A percentile compares a stretch with the other conserved stretches of the same genome.
Conservation (phyloP, 2,329 filamentous ascomycete species). For the Dendrostoma leiphaemia region DNA sequence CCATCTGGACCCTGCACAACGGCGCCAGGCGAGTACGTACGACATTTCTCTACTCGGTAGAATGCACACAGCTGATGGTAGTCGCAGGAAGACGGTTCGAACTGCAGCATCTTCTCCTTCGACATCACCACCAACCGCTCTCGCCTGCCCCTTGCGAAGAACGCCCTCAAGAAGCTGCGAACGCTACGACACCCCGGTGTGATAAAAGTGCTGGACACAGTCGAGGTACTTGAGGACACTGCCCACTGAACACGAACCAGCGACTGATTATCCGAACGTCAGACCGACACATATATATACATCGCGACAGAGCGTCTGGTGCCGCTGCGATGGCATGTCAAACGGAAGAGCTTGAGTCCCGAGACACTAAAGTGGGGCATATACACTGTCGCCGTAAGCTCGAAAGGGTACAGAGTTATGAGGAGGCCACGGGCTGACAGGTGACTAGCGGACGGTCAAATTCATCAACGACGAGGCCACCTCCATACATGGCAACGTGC, state of each 20-base stretch:
- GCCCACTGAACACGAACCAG: slow-evolving; percentile 18
- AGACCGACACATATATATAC: slow-evolving; percentile 95
- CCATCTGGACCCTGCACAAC: slow-evolving; percentile 95
- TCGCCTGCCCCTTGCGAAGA: slow-evolving; percentile 81
- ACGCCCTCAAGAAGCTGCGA: slow-evolving; percentile 89
- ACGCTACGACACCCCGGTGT: slow-evolving; percentile 93
- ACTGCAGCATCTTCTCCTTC: slow-evolving; percentile 97
- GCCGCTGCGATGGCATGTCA: slow-evolving; percentile 86
- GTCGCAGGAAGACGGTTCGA: slow-evolving; percentile 80
- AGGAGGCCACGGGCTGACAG: not conserved
- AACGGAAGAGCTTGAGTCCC: slow-evolving; percentile 79
- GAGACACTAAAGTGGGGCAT: slow-evolving; percentile 98
- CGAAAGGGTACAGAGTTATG: not conserved
- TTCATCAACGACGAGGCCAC: slow-evolving; percentile 94
- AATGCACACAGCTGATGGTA: slow-evolving; percentile 2
- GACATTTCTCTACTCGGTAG: not conserved
- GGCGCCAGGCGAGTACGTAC: slow-evolving; percentile 77
- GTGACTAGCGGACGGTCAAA: slow-evolving; percentile 74
- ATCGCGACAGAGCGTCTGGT: slow-evolving; percentile 90
- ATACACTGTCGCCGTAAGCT: slow-evolving; percentile 71
- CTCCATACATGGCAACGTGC: slow-evolving; percentile 85
- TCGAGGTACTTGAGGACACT: slow-evolving; percentile 63
- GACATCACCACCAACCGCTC: slow-evolving; percentile 80
- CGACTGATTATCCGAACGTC: slow-evolving; percentile 9
- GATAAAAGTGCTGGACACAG: slow-evolving; percentile 88